Evolutionary conservation across 306 rosid genomes (phyloP), one percentile per base, ranked within the genome.

Genomic region (Carpinus viminea): DNA sequence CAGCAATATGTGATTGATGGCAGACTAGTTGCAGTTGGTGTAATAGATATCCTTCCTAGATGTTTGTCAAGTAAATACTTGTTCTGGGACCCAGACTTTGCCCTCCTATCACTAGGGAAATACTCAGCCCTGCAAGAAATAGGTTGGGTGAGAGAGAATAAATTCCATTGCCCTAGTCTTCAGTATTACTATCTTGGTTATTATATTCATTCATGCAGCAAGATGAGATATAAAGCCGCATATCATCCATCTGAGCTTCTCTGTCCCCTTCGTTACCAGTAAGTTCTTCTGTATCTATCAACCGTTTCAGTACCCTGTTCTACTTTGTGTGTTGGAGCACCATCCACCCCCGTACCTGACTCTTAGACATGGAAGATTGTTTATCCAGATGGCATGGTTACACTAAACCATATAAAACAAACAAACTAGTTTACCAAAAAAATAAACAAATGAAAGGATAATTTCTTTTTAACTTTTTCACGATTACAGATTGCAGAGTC

Each of bases 1-100:
- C 97, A 96, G 78, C 99, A 91, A 75, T 96, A 96, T 88, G 81
- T 91, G 56, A 68, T 93, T 81, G 97, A 96, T 47, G 98, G 90
- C 45, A 82, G 80, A 78, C 90, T 96, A 80, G 88, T 93, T 82
- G 98, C 98, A 50, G 99, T 96, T 76, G 99, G 99, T 79, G 98
- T 96, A 74, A 75, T 96, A 68, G 99, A 96, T 73, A 89, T 96
- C 84, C 98, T 96, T 69, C 99, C 99, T 48, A 93, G 79, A 76
- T 91, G 97, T 90, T 79, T 96, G 82, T 96, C 98, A 1, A 96
- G 99, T 85, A 96, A 93, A 88, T 96, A 96, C 82, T 81, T 96
- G 79, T 93, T 93, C 85, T 96, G 99, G 99, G 99, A 96, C 76
- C 99, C 98, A 65, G 93, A 93, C 85, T 93, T 88, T 85, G 96